Base-by-base conservation (phyloP, 2,329 filamentous ascomycete species). In the Phoma sp. region DNA sequence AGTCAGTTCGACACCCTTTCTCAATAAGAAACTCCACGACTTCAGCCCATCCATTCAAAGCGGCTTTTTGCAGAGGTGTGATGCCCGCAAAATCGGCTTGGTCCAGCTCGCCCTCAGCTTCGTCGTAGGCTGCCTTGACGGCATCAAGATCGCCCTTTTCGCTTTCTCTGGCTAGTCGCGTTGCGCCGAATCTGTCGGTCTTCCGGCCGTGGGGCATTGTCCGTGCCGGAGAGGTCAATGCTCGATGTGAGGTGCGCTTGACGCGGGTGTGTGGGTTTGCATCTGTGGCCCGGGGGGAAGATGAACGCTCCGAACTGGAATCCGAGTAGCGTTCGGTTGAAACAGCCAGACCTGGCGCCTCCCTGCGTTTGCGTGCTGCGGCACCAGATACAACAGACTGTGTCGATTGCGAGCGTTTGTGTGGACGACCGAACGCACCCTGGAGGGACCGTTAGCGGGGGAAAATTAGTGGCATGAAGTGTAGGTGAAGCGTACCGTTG, bases 61-160 rank as follows among this genome's bases (percentile, higher is more conserved):
- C 87, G 28, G 95, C 93, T 61, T 96, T 95, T 74, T 99, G 95
- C 28, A 99, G 81, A 20, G 95, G 95, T 1, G 93, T 96, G 68
- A 98, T 98, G n/a, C 92, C 91, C 12, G 95, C 95, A 71, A 96
- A 96, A 70, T 99, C 95, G 20, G 91, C 87, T 53, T 93, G 84
- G 64, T 99, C 91, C 47, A 98, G 76, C 74, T 98, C 92, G 58
- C 96, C 91, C 0, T 92, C 92, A 17, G 92, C 85, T 70, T 96
- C 91, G 7, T 84, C 80, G 26, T 92, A 83, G 59, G 90, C 85
- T 64, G 85, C 83, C 72, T 90, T 93, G 14, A 91, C 92, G 9
- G 82, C 81, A 1, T 93, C 90, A 49, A 95, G 84, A 69, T 96
- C 91, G 43, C 92, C 92, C 64, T 88, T 87, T 30, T 93, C 91